Conservation (phyloP, 345 rosid genomes). For the Sisymbrium altissimum region DNA sequence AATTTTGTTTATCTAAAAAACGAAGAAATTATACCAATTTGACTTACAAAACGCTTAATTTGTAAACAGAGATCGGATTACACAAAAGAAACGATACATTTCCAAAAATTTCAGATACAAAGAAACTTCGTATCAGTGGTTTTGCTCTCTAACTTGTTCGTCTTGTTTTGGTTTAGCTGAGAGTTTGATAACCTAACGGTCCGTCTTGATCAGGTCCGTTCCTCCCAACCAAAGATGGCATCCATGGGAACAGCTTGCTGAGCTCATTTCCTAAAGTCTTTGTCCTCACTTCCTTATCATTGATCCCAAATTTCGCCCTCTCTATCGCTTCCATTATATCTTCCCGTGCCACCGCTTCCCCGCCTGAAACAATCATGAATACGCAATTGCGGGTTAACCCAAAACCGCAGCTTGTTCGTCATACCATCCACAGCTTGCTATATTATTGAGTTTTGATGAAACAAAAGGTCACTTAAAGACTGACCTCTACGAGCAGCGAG, state of each 20-base stretch:
- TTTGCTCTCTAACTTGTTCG: background rate
- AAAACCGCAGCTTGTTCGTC: background rate
- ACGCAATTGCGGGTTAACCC: background rate
- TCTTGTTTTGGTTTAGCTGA: constrained; percentile 39
- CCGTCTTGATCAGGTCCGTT: constrained; percentile 55
- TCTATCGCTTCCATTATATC: constrained; percentile 96
- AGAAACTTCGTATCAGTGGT: background rate
- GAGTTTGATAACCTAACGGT: constrained; percentile 80
- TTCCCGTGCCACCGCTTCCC: constrained; percentile 75
- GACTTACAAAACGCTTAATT: background rate
- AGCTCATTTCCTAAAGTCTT: constrained; percentile 65
- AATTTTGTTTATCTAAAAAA: background rate
- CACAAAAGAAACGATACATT: background rate
- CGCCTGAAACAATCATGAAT: constrained; percentile 42
- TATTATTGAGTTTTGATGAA: background rate
- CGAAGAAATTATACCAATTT: background rate
- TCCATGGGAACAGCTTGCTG: constrained; percentile 87
- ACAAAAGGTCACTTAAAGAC: constrained; percentile 1
- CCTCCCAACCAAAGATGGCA: constrained; percentile 69
- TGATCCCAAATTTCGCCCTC: constrained; percentile 91
- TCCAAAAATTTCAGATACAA: constrained; percentile 15
- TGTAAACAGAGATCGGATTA: background rate
- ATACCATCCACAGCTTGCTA: background rate
- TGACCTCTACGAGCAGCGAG: constrained; percentile 95
- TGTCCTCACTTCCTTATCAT: constrained; percentile 50